A percentile compares a stretch with the other conserved stretches of the same genome.
phyloP scores from a whole-genome alignment of 768 basidiomycete genomes.

The Termitomyces sp. region DNA sequence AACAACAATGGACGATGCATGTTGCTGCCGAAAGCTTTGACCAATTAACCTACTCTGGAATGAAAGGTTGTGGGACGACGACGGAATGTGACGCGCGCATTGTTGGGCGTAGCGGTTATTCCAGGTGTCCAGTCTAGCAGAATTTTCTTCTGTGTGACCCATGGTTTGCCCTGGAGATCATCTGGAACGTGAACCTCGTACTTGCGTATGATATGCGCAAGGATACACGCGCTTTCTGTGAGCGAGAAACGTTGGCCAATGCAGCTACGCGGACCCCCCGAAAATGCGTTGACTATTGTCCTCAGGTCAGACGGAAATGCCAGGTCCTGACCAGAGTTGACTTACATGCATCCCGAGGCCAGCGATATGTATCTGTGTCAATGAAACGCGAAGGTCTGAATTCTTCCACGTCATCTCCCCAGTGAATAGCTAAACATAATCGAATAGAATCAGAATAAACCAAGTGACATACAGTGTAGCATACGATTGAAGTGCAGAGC shows the following conservation, averaged over 20 bases:
- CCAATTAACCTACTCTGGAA: neutral
- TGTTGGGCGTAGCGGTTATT: slow-evolving; percentile 28
- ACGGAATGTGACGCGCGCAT: slow-evolving; percentile 19
- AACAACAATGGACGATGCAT: neutral
- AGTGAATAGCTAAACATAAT: slow-evolving; percentile 33
- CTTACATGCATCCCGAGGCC: slow-evolving; percentile 49
- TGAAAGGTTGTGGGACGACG: neutral
- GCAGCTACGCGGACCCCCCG: slow-evolving; percentile 38
- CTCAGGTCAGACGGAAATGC: neutral
- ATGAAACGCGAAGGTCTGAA: slow-evolving; percentile 49
- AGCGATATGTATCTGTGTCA: slow-evolving; percentile 41
- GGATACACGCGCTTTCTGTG: slow-evolving; percentile 33
- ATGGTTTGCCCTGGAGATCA: slow-evolving; percentile 21
- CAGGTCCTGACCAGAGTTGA: neutral
- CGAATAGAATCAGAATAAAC: neutral
- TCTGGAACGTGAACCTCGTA: slow-evolving; percentile 37
- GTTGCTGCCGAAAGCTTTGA: neutral
- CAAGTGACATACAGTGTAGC: slow-evolving; percentile 6
- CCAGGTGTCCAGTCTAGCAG: slow-evolving; percentile 33
- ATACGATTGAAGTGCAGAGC: slow-evolving; percentile 42
- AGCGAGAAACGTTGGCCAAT: slow-evolving; percentile 46
- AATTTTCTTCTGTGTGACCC: slow-evolving; percentile 25
- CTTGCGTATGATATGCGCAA: slow-evolving; percentile 36
- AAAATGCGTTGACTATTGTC: slow-evolving; percentile 36
- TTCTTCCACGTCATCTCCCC: slow-evolving; percentile 29